A percentile compares a stretch with the other conserved stretches of the same genome.
Conservation (phyloP, 1,139 yeast species). For the Saccharomyces uvarum region DNA sequence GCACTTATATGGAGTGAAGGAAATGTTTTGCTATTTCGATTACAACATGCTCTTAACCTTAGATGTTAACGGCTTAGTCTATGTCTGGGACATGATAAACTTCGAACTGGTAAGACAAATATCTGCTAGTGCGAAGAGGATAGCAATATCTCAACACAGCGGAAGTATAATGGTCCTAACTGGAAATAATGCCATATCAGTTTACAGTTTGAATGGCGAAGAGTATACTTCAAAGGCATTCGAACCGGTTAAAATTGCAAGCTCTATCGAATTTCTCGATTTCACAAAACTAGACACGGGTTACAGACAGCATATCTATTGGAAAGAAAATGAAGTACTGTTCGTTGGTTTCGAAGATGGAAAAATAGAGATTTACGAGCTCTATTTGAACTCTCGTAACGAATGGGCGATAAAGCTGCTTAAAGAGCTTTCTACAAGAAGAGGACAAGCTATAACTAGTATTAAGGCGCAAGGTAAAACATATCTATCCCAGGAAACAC, state of each 20-base stretch:
- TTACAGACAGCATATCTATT: conserved; percentile 32
- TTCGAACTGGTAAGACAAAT: conserved; percentile 44
- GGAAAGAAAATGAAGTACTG: conserved; percentile 34
- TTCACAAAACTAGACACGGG: conserved; percentile 24
- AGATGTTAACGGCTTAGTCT: conserved; percentile 44
- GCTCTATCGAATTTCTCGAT: conserved; percentile 22
- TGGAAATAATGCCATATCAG: conserved; percentile 23
- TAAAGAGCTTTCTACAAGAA: conserved; percentile 18
- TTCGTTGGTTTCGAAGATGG: conserved; percentile 34
- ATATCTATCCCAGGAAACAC: conserved; percentile 3
- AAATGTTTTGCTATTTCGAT: conserved; percentile 41
- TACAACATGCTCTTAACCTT: conserved; percentile 47
- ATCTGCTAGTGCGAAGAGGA: conserved; percentile 25
- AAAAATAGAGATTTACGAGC: conserved; percentile 27
- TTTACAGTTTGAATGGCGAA: conserved; percentile 54
- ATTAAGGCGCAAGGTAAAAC: conserved; percentile 21
- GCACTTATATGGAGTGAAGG: conserved; percentile 40
- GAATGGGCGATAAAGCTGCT: conserved; percentile 23
- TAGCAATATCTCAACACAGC: conserved; percentile 47
- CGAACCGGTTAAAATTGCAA: conserved; percentile 9
- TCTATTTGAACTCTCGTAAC: conserved; percentile 19
- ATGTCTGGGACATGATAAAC: conserved; percentile 54
- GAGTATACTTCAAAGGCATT: conserved; percentile 25
- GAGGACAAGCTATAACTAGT: conserved; percentile 14
- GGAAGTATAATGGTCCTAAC: conserved; percentile 45